Evolutionary conservation across 345 rosid species (phyloP).

Genomic region (Ceriops zippeliana): DNA sequence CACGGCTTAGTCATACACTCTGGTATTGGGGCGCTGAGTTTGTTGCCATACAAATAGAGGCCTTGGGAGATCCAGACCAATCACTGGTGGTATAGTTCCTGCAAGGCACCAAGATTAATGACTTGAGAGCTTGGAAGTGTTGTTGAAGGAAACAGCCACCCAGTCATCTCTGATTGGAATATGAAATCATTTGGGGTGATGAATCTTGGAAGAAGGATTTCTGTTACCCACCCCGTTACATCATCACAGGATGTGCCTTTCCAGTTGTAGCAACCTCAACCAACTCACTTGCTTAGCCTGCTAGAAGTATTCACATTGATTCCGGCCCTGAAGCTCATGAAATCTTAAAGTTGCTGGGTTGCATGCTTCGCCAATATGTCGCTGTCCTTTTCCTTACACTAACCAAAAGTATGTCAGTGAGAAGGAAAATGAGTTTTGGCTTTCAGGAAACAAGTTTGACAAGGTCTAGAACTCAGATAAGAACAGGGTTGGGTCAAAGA

Average conservation of each 20-base stretch:
- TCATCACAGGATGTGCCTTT: constrained; percentile 46
- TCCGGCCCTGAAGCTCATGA: constrained; percentile 37
- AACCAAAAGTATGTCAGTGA: neutral
- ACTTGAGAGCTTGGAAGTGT: constrained; percentile 36
- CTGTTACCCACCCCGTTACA: constrained; percentile 39
- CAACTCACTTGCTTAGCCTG: constrained; percentile 44
- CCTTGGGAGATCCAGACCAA: constrained; percentile 37
- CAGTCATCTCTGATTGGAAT: constrained; percentile 47
- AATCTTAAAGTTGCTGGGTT: constrained; percentile 39
- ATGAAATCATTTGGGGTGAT: constrained; percentile 29
- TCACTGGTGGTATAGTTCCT: constrained; percentile 43
- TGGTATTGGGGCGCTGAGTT: constrained; percentile 38
- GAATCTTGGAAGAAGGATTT: constrained; percentile 44
- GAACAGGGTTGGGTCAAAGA: constrained; percentile 9
- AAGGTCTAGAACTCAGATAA: neutral
- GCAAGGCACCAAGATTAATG: constrained; percentile 49
- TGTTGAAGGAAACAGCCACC: constrained; percentile 43
- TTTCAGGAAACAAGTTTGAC: neutral
- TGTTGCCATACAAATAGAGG: constrained; percentile 52
- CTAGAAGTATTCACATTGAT: constrained; percentile 41
- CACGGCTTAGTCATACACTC: constrained; percentile 48
- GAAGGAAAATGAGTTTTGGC: constrained; percentile 6
- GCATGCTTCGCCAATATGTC: constrained; percentile 27
- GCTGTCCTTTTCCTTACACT: constrained; percentile 11
- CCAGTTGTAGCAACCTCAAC: constrained; percentile 44